phyloP scores from a whole-genome alignment of 805 yeast species.

The Sugiyamaella floridensis region DNA sequence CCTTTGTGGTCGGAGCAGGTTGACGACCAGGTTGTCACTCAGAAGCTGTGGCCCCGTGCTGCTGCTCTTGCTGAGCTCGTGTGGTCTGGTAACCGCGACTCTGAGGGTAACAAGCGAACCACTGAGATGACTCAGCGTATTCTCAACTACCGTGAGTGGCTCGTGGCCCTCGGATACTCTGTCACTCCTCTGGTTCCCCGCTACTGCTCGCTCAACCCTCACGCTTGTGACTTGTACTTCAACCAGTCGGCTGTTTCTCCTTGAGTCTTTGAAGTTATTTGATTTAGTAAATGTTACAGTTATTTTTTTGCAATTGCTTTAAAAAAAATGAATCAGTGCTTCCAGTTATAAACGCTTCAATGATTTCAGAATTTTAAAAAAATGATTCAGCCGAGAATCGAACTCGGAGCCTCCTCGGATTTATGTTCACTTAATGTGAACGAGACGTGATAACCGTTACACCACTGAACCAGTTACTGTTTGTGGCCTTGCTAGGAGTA shows the following conservation, averaged over 20 bases:
- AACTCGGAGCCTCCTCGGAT: slow-evolving; percentile 24
- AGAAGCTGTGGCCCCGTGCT: slow-evolving; percentile 36
- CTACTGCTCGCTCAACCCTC: slow-evolving; percentile 34
- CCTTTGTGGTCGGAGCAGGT: slow-evolving; percentile 38
- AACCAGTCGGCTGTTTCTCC: slow-evolving; percentile 12
- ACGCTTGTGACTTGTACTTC: slow-evolving; percentile 32
- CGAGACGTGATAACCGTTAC: slow-evolving; percentile 26
- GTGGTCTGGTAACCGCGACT: slow-evolving; percentile 37
- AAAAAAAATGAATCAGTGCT: too few species aligned
- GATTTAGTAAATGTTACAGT: neutral
- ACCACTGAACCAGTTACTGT: slow-evolving; percentile 19
- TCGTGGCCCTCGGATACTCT: slow-evolving; percentile 32
- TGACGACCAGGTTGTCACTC: slow-evolving; percentile 30
- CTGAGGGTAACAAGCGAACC: slow-evolving; percentile 29
- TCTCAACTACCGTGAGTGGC: slow-evolving; percentile 35
- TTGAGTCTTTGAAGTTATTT: neutral
- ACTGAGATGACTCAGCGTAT: slow-evolving; percentile 32
- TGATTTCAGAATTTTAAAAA: slow-evolving; percentile 1
- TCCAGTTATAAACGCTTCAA: neutral
- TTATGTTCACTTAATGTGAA: slow-evolving; percentile 15
- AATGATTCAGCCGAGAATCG: slow-evolving; percentile 22
- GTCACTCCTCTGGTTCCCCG: slow-evolving; percentile 36
- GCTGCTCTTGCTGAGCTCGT: slow-evolving; percentile 38
- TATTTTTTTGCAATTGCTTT: too few species aligned
- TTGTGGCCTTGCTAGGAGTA: neutral